These are phyloP conservation scores for Leonotis leonurus DNA, from an alignment of 257 asterid species.

Conservation along the genomic window DNA sequence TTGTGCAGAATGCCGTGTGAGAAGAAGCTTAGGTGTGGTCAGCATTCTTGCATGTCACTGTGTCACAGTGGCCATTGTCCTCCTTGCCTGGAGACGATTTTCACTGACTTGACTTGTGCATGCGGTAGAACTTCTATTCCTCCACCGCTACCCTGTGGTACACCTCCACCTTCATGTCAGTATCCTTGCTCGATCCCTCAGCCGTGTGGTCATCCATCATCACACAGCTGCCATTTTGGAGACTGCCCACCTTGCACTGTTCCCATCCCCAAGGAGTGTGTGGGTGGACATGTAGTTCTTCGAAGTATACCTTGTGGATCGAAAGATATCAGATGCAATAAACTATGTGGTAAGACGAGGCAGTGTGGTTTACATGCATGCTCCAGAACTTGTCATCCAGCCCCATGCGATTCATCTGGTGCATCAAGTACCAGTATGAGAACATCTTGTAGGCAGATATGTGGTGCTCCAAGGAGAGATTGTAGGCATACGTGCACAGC, in stretches of 20 bases:
- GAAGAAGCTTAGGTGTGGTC: conserved; percentile 94
- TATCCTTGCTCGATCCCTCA: conserved; percentile 82
- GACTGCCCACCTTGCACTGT: conserved; percentile 91
- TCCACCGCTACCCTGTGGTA: conserved; percentile 96
- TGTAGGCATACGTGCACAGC: conserved; percentile 86
- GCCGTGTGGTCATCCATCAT: conserved; percentile 89
- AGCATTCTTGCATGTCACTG: conserved; percentile 77
- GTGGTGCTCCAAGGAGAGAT: conserved; percentile 97
- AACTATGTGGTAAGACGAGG: conserved; percentile 89
- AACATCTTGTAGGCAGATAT: conserved; percentile 80
- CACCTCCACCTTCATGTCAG: conserved; percentile 86
- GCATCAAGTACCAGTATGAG: conserved; percentile 33
- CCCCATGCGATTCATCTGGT: conserved; percentile 61
- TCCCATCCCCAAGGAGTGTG: conserved; percentile 84
- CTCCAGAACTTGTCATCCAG: conserved; percentile 79
- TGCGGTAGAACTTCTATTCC: conserved; percentile 92
- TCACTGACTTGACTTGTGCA: conserved; percentile 84
- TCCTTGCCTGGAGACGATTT: conserved; percentile 86
- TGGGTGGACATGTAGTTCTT: conserved; percentile 89
- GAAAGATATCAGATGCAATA: conserved; percentile 86
- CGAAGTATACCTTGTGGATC: conserved; percentile 93
- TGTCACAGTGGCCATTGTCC: conserved; percentile 99
- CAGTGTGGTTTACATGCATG: conserved; percentile 97
- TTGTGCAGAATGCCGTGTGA: conserved; percentile 92
- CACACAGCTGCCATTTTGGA: conserved; percentile 98